phyloP scores from a whole-genome alignment of 768 basidiomycete species.

The Boletus vermiculosoides region DNA sequence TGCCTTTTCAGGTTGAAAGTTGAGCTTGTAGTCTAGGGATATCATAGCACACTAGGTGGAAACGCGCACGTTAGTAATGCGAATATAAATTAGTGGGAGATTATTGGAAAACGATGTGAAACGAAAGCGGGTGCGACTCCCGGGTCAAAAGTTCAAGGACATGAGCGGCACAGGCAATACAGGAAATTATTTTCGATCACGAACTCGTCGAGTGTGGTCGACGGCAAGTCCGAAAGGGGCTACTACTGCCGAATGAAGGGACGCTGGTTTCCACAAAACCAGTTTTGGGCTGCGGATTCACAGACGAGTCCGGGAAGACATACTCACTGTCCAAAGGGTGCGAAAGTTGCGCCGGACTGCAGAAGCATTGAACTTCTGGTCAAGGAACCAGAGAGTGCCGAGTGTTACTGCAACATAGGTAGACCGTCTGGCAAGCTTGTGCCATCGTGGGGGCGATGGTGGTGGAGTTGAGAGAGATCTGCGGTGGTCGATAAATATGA shows the following conservation, averaged over 20 bases:
- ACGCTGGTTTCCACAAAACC: background rate
- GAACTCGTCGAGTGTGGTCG: background rate
- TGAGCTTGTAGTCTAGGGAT: conserved; percentile 82
- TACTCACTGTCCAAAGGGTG: conserved; percentile 49
- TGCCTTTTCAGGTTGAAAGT: conserved; percentile 73
- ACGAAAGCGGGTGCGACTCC: background rate
- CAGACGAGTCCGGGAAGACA: background rate
- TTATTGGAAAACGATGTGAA: background rate
- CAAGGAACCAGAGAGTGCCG: conserved; percentile 37
- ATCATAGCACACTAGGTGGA: conserved; percentile 58
- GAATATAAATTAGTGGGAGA: background rate
- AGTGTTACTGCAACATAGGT: conserved; percentile 28
- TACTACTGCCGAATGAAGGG: background rate
- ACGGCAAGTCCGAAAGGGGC: background rate
- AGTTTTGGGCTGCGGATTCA: background rate
- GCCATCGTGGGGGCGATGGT: conserved; percentile 6
- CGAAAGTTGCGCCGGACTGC: conserved; percentile 47
- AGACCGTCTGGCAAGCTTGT: conserved; percentile 19
- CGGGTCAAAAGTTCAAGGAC: background rate
- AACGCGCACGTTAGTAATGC: conserved; percentile 1
- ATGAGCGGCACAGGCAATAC: background rate
- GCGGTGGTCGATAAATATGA: background rate
- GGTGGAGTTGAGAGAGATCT: conserved; percentile 1
- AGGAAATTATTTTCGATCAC: background rate
- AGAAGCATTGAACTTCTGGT: conserved; percentile 48